phyloP scores from a whole-genome alignment of 139 green algal species.

The Coelastrella sp. region DNA sequence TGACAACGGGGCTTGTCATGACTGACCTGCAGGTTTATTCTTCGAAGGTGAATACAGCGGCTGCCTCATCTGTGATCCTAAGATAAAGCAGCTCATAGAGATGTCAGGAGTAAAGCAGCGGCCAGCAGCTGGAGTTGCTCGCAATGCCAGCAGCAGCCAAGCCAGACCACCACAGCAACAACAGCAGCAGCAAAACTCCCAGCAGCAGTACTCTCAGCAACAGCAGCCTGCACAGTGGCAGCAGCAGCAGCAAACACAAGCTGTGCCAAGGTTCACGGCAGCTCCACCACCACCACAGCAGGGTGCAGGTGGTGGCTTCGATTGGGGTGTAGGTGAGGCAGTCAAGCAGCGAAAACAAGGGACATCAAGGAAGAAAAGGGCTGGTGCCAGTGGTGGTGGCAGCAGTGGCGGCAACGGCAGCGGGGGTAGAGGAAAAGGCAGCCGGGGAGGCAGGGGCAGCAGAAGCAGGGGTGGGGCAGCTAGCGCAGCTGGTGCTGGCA shows the following conservation, averaged over 20 bases:
- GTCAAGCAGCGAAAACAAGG: conserved; percentile 26
- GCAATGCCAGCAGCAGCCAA: not conserved
- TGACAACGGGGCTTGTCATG: too few relatives aligned
- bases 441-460: not conserved
- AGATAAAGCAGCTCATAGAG: conserved; percentile 58
- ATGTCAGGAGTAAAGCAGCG: not conserved
- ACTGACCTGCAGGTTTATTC: conserved; percentile 34
- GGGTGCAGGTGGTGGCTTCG: not conserved
- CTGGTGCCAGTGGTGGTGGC: not conserved
- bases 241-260: conserved; percentile 20
- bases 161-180: not conserved
- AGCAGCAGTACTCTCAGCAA: not conserved
- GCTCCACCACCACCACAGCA: not conserved
- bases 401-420: not conserved
- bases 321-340: conserved; percentile 10
- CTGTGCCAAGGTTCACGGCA: not conserved
- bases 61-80: conserved; percentile 65
- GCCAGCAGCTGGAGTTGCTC: not conserved
- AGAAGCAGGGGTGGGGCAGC: not conserved
- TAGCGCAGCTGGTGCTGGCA: not conserved
- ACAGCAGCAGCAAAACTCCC: not conserved
- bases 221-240: not conserved
- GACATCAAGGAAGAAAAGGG: not conserved
- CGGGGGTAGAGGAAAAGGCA: not conserved
- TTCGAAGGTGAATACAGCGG: conserved; percentile 45